Conservation (phyloP, 495 filamentous ascomycete species). For the Aspergillus incahuasiensis region DNA sequence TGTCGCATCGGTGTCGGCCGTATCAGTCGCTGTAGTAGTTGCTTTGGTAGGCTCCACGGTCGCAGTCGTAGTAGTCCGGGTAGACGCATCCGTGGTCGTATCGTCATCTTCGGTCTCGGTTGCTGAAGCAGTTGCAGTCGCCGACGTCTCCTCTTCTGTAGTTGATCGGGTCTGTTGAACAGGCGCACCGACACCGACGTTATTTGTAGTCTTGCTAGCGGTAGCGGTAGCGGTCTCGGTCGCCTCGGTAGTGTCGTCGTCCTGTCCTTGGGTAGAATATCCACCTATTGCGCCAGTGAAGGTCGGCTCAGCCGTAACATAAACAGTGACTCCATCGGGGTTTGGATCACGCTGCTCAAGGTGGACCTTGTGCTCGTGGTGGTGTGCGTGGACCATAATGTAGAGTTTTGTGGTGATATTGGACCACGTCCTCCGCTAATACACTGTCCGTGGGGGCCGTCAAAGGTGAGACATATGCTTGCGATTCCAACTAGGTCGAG, state of each 20-base stretch:
- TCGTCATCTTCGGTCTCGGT: slow-evolving; percentile 11
- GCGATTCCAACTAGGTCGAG: not conserved
- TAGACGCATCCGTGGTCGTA: slow-evolving; percentile 17
- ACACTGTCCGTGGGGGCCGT: not conserved
- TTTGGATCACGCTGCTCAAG: slow-evolving; percentile 23
- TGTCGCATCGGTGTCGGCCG: slow-evolving; percentile 3
- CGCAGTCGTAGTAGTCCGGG: slow-evolving; percentile 7
- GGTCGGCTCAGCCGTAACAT: slow-evolving; percentile 50
- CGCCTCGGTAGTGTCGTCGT: not conserved
- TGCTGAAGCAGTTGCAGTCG: slow-evolving; percentile 7
- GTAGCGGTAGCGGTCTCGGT: slow-evolving; percentile 7
- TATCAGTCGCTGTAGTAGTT: slow-evolving; percentile 19
- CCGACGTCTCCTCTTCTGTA: slow-evolving; percentile 12
- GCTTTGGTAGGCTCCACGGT: slow-evolving; percentile 9
- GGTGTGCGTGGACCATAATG: slow-evolving; percentile 26
- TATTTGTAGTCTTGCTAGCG: slow-evolving; percentile 11
- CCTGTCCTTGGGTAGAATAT: slow-evolving; percentile 41
- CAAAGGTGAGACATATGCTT: not conserved
- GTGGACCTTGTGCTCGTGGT: slow-evolving; percentile 22
- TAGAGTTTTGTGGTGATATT: not conserved
- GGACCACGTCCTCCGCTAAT: not conserved
- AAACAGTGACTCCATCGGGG: slow-evolving; percentile 35
- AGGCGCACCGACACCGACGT: slow-evolving; percentile 16
- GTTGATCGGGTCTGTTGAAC: slow-evolving; percentile 19
- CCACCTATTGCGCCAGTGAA: slow-evolving; percentile 54